Evolutionary conservation across 2,329 filamentous ascomycete species (phyloP).

Genomic region (Venturia carpophila): DNA sequence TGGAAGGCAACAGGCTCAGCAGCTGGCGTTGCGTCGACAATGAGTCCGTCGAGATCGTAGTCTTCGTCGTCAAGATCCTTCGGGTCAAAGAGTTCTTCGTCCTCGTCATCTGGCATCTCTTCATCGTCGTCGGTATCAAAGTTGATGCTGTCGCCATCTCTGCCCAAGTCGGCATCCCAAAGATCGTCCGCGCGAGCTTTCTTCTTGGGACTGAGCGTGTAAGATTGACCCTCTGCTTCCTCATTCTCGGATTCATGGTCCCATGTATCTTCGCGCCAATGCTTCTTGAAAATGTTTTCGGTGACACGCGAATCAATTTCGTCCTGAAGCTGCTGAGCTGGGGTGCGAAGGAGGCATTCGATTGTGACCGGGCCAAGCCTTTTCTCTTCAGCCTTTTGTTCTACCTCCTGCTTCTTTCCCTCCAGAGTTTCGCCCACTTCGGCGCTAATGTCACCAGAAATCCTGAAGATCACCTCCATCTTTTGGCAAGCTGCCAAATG

Average conservation of each 20-base stretch:
- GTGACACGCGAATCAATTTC: not conserved
- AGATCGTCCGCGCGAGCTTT: not conserved
- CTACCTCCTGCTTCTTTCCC: not conserved
- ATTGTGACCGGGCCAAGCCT: not conserved
- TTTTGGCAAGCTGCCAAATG: not conserved
- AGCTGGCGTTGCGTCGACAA: not conserved
- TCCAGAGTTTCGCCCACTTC: not conserved
- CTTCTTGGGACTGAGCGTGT: constrained; percentile 6
- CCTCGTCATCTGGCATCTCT: not conserved
- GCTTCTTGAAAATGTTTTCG: not conserved
- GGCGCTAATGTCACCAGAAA: not conserved
- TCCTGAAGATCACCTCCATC: not conserved
- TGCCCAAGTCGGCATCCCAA: not conserved
- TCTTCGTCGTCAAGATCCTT: not conserved
- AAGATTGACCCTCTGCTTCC: not conserved
- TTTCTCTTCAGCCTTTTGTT: not conserved
- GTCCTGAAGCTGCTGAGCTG: not conserved
- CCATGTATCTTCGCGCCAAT: not conserved
- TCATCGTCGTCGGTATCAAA: constrained; percentile 1
- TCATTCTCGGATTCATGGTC: not conserved
- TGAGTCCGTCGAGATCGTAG: constrained; percentile 3
- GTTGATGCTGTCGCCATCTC: not conserved
- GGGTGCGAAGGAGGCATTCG: not conserved
- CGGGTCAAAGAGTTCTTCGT: not conserved
- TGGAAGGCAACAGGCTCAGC: not conserved